Conservation (phyloP, 2,329 filamentous ascomycete species). For the Meredithiella fracta region DNA sequence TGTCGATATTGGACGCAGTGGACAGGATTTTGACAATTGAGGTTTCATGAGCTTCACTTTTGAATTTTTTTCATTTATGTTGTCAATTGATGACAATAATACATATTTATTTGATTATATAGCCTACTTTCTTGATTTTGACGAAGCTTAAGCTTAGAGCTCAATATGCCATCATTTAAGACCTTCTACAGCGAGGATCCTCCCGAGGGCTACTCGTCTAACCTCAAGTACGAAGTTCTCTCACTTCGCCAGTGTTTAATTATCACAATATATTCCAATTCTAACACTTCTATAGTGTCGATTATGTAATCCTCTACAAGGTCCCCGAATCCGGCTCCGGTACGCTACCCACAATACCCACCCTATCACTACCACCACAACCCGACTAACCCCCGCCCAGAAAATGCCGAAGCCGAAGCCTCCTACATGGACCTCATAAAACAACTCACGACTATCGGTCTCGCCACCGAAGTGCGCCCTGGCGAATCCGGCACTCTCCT, state of each 20-base stretch:
- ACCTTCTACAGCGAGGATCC: constrained; percentile 13
- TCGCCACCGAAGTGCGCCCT: constrained; percentile 73
- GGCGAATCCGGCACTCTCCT: constrained; percentile 61
- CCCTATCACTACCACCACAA: not conserved
- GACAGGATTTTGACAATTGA: not conserved
- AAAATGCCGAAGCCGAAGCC: constrained; percentile 46
- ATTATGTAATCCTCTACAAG: constrained; percentile 74
- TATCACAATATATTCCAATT: not conserved
- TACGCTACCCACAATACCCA: constrained; percentile 23
- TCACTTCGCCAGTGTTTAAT: not conserved
- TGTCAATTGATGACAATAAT: not conserved
- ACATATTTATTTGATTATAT: too few relatives aligned
- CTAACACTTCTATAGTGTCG: constrained; percentile 38
- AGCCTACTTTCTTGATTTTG: constrained; percentile 4
- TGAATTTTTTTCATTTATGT: not conserved
- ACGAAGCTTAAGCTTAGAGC: not conserved
- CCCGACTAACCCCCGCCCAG: constrained; percentile 1
- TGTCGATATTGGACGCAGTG: not conserved
- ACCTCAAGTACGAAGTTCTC: constrained; percentile 5
- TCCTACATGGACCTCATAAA: constrained; percentile 65
- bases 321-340: constrained; percentile 43
- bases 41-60: not conserved
- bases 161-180: constrained; percentile 13
- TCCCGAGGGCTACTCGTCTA: constrained; percentile 13
- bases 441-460: constrained; percentile 59